Percentiles rank a stretch among this genome's conserved stretches.
Evolutionary conservation across 2,329 filamentous ascomycete genomes (phyloP).

Genomic region (Metarhizium rileyi): DNA sequence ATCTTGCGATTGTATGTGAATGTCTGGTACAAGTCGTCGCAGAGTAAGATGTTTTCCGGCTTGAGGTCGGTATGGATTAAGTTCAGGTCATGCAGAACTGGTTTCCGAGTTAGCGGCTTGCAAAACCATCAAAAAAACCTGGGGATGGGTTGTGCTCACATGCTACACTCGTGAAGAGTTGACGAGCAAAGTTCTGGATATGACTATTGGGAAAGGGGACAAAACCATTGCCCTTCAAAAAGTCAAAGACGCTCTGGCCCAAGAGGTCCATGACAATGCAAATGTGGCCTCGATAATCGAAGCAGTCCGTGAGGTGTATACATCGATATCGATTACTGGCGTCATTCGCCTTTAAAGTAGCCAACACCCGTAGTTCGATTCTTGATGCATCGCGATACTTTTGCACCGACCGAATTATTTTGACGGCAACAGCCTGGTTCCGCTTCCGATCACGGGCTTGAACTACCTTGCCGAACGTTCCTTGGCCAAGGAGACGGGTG

Average conservation of each 20-base stretch:
- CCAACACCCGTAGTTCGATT: slow-evolving; percentile 87
- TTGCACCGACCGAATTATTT: slow-evolving; percentile 95
- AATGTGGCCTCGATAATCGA: slow-evolving; percentile 95
- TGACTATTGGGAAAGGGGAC: slow-evolving; percentile 97
- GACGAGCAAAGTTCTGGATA: slow-evolving; percentile 92
- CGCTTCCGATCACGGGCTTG: slow-evolving; percentile 75
- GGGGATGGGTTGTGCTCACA: slow-evolving; percentile 50
- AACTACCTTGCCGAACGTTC: slow-evolving; percentile 97
- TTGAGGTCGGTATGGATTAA: slow-evolving; percentile 84
- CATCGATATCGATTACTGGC: slow-evolving; percentile 87
- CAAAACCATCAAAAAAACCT: neutral
- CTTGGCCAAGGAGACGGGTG: slow-evolving; percentile 81
- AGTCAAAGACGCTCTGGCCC: slow-evolving; percentile 96
- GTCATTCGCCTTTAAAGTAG: slow-evolving; percentile 87
- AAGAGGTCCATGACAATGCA: slow-evolving; percentile 72
- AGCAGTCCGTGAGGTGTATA: slow-evolving; percentile 93
- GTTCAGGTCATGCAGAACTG: slow-evolving; percentile 92
- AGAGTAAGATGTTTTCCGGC: slow-evolving; percentile 60
- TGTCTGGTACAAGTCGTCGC: slow-evolving; percentile 55
- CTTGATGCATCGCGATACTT: slow-evolving; percentile 95
- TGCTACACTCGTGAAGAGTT: slow-evolving; percentile 95
- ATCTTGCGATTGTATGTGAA: slow-evolving; percentile 64
- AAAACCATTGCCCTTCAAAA: slow-evolving; percentile 89
- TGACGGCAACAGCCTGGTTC: slow-evolving; percentile 78
- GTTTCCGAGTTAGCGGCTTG: neutral